These are phyloP conservation scores for Anisodus acutangulus DNA, from an alignment of 257 asterid species.

Conservation along the genomic window DNA sequence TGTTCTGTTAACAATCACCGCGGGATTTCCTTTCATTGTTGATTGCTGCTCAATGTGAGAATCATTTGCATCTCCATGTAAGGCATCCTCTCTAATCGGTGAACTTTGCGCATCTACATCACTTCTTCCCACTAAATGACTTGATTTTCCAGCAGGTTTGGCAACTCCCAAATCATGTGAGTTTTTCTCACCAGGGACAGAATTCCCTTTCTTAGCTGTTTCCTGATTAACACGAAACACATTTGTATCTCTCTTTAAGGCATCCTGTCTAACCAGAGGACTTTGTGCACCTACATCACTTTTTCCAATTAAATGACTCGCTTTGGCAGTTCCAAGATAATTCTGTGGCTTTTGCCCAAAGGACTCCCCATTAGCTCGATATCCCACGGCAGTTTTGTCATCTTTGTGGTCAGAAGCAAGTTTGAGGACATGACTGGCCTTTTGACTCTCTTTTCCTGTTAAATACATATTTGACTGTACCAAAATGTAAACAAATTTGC, in stretches of 20 bases:
- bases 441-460: conserved; percentile 53
- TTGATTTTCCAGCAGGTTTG: conserved; percentile 37
- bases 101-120: conserved; percentile 36
- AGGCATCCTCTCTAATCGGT: conserved; percentile 32
- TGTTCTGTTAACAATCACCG: conserved; percentile 29
- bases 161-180: conserved; percentile 40
- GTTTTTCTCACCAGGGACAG: conserved; percentile 38
- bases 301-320: conserved; percentile 29
- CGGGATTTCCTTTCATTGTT: conserved; percentile 16
- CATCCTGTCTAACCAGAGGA: conserved; percentile 33
- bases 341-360: conserved; percentile 38
- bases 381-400: conserved; percentile 36
- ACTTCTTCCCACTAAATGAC: conserved; percentile 34
- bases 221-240: conserved; percentile 27
- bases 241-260: conserved; percentile 36
- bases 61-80: conserved; percentile 40
- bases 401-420: conserved; percentile 38
- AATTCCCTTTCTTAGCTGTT: conserved; percentile 25
- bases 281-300: conserved; percentile 37
- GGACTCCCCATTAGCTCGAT: conserved; percentile 32
- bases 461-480: conserved; percentile 74
- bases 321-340: conserved; percentile 41
- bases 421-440: conserved; percentile 37
- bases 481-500: conserved; percentile 46
- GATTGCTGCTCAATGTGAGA: conserved; percentile 27